These are phyloP conservation scores for Suillus clintonianus DNA, from an alignment of 768 basidiomycete genomes.

Conservation along the genomic window DNA sequence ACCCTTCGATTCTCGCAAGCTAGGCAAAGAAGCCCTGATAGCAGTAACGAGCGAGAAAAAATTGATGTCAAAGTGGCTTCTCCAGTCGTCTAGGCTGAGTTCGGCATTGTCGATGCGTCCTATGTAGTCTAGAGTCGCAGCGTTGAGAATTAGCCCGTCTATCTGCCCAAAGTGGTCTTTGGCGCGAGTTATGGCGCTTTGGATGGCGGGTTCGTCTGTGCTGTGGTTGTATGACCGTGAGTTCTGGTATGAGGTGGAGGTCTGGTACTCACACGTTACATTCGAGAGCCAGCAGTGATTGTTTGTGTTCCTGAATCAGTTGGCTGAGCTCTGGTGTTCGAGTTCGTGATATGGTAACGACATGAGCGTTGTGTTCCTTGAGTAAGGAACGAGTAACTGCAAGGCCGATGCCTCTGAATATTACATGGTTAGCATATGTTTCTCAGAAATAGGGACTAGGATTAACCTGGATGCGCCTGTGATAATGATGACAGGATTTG, in stretches of 20 bases:
- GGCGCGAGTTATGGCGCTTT: conserved; percentile 55
- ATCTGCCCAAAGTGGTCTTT: conserved; percentile 56
- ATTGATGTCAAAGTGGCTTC: conserved; percentile 78
- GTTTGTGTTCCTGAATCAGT: conserved; percentile 42
- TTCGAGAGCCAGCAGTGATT: conserved; percentile 51
- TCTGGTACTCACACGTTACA: conserved; percentile 72
- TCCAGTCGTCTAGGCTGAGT: conserved; percentile 61
- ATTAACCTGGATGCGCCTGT: conserved; percentile 83
- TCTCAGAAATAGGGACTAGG: not conserved
- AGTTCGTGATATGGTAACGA: conserved; percentile 78
- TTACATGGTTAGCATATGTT: conserved; percentile 6
- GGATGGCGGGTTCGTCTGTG: conserved; percentile 55
- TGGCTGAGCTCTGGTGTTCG: conserved; percentile 61
- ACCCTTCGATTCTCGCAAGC: conserved; percentile 68
- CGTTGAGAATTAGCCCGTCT: conserved; percentile 83
- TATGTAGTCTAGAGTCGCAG: conserved; percentile 75
- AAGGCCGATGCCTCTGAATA: conserved; percentile 70
- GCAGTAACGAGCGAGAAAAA: conserved; percentile 82
- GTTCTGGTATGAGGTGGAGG: not conserved
- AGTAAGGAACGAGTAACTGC: conserved; percentile 72
- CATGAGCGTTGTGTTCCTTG: conserved; percentile 59
- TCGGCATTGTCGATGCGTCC: conserved; percentile 55
- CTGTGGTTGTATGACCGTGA: conserved; percentile 37
- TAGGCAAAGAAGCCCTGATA: conserved; percentile 65
- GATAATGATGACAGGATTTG: conserved; percentile 66